Evolutionary conservation across 2,329 filamentous ascomycete genomes (phyloP), one percentile per base, ranked within the genome.

Genomic region (Ceratocystis smalleyi): DNA sequence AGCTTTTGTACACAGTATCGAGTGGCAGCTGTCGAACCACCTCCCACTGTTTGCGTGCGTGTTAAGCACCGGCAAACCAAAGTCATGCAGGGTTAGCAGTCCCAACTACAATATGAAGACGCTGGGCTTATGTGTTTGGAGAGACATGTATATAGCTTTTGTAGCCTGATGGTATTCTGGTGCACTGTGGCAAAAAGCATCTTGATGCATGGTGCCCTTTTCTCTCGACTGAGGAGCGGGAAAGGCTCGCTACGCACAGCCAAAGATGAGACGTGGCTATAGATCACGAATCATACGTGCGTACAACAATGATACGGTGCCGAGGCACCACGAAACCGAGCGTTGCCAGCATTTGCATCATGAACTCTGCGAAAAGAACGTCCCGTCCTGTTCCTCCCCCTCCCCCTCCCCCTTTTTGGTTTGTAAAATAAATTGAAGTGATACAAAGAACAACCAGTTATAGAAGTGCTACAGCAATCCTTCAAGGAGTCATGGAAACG

Each of bases 381-480:
- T n/a, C 8, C 2, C 24, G 24, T 10, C n/a, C 8, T 15, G 19
- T 19, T 4, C 45, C 19, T 15, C 54, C 12, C 7, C 45, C 19
- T 15, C 54, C 12, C 24, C 27, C 5, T 8, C 54, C 27, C 27
- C n/a, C 10, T 35, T 57, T 57, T 57, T 30, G 27, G n/a, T 7
- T 8, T 30, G 32, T 30, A 15, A 57, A 5, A 30, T 32, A 7
- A 8, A 35, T 57, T 35, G 24, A n/a, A 57, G 54, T 57, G 27
- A 57, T 57, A 57, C 54, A 57, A 57, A 35, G 27, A 57, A 19
- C 15, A 57, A 35, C 27, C 24, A 57, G 54, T 51, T 24, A 51
- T 32, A 57, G 27, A 57, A 57, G 27, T 57, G 17, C 47, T 51
- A 57, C 54, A n/a, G 30, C 54, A 57, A 32, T 57, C 54, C 54